Base-by-base conservation (phyloP, 176 grass and related monocot genomes). In the Ampelocalamus luodianensis region DNA sequence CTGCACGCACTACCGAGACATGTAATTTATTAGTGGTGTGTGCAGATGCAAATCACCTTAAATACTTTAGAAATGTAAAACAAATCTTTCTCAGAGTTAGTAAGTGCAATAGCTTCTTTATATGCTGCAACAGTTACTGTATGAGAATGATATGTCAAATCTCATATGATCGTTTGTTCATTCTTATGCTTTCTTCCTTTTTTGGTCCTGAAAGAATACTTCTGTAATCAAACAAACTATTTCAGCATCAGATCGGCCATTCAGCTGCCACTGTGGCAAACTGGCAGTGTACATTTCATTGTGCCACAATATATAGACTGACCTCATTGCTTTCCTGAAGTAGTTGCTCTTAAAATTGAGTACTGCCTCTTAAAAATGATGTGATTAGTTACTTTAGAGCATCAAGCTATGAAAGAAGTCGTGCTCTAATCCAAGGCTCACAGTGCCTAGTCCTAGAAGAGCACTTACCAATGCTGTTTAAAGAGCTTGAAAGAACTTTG, bases 341-440 rank as follows among this genome's bases (percentile, higher is more conserved):
- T 62, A 79, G 29, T 44, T 74, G 83, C 44, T 91, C 88, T 43
- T 59, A 72, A 86, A 77, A 87, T 17, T 74, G 29, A 61, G 54
- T 74, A 62, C 42, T 59, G 61, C 68, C n/a, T 83, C 79, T 51
- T 74, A 42, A 23, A 53, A 40, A 59, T 80, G 38, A 66, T 72
- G 51, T 61, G 39, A 77, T 78, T 78, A 58, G 66, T 81, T 90
- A 66, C 50, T 87, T 91, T 90, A 98, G 55, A 94, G 64, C 22
- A 89, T 85, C 80, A 98, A 98, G 66, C 87, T 86, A 34, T 88
- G 74, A 91, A 95, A 98, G 87, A 98, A 95, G 40, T 95, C 91
- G 34, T 83, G 53, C 58, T 75, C 88, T 77, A 95, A 77, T 86
- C 91, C 93, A 85, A 95, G 68, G 70, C 39, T 94, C 27, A 68